Base-by-base conservation (phyloP, 768 basidiomycete species). In the Tremella fuciformis region DNA sequence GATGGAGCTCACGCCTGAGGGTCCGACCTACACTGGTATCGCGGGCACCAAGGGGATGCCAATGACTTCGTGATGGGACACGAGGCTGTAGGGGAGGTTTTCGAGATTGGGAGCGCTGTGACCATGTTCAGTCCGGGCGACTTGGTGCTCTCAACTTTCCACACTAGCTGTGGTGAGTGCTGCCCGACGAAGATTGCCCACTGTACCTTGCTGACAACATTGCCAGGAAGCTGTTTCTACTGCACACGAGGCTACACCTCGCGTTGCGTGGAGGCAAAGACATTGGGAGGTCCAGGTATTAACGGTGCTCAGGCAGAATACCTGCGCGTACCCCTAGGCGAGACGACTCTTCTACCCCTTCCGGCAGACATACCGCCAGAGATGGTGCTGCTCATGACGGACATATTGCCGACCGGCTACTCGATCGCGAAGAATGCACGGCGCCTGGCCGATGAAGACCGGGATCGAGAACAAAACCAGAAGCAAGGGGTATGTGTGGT, bases 361-460 rank as follows among this genome's bases (percentile, higher is more conserved):
- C 74, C 74, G 4, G n/a, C 48, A 3, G 69, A 59, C 15, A n/a
- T 72, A 15, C 63, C 63, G 2, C 50, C 60, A 24, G 69, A 73
- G 24, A 49, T 68, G 11, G 60, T 61, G 58, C 47, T 73, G 39
- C 46, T 71, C n/a, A 57, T 77, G 66, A 63, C 62, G 26, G 76
- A 78, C 47, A 76, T 77, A 51, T 55, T 78, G 38, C 74, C 75
- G 13, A 77, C 77, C 0, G 77, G 76, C 0, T 75, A 65, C 34
- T 66, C 56, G 34, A 66, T 62, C 1, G 73, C 71, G 13, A 61
- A 58, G 50, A 76, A 77, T 50, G 77, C 71, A 3, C 59, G 65
- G 46, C 53, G 65, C 25, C 22, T 75, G 40, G 50, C 71, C 46
- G 65, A 70, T 40, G 70, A 71, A 39, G 62, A 62, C 18, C 38